phyloP scores from a whole-genome alignment of 2,329 filamentous ascomycete genomes.

The Penicillium sp. region DNA sequence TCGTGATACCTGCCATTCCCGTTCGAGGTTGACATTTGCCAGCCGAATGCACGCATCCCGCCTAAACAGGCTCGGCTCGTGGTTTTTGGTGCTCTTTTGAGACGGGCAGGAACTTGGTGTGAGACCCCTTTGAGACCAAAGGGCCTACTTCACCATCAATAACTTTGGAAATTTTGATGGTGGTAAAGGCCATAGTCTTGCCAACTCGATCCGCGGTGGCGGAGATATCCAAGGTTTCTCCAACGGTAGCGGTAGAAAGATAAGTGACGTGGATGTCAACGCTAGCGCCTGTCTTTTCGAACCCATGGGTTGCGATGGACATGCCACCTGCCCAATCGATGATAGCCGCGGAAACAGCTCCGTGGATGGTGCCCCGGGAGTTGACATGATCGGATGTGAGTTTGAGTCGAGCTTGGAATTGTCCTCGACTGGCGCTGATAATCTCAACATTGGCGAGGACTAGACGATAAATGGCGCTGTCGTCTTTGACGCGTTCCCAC shows the following conservation, averaged over 20 bases:
- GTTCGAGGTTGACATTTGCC: no score
- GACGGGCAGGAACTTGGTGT: slow-evolving; percentile 12
- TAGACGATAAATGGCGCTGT: slow-evolving; percentile 9
- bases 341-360: slow-evolving; percentile 8
- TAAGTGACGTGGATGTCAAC: slow-evolving; percentile 9
- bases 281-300: slow-evolving; percentile 9
- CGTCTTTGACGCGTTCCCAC: slow-evolving; percentile 10
- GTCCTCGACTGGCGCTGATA: slow-evolving; percentile 1
- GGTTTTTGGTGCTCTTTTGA: slow-evolving; percentile 3
- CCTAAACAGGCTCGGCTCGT: background rate
- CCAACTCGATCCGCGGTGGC: slow-evolving; percentile 7
- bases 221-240: slow-evolving; percentile 6
- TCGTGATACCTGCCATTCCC: no score
- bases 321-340: slow-evolving; percentile 12
- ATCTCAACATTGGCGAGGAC: slow-evolving; percentile 9
- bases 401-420: slow-evolving; percentile 9
- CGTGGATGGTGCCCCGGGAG: slow-evolving; percentile 10
- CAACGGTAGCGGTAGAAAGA: slow-evolving; percentile 6
- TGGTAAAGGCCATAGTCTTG: slow-evolving; percentile 11
- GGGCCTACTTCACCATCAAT: slow-evolving; percentile 7
- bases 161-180: slow-evolving; percentile 4
- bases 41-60: background rate
- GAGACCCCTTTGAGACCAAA: slow-evolving; percentile 8
- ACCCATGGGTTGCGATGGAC: slow-evolving; percentile 11
- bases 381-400: slow-evolving; percentile 11